A percentile compares a stretch with the other conserved stretches of the same genome.
Conservation (phyloP, 331 rosid genomes). For the Prunus yedoensis region DNA sequence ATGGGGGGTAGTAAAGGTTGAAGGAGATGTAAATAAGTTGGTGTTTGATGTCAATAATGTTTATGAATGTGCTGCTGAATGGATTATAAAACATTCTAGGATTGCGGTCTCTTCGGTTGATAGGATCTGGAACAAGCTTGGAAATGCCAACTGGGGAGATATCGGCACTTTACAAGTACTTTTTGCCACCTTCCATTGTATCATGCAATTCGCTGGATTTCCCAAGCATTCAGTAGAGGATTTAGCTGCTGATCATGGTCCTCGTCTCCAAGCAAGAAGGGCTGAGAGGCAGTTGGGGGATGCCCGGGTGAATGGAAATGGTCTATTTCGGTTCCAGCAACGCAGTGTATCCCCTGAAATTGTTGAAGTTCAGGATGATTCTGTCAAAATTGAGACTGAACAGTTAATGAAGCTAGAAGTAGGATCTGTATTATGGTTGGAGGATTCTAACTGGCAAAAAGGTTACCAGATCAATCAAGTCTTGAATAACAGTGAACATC, state of each 20-base stretch:
- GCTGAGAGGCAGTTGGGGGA: constrained; percentile 80
- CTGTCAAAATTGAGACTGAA: constrained; percentile 53
- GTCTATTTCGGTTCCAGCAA: constrained; percentile 66
- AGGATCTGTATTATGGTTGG: constrained; percentile 79
- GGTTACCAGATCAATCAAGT: constrained; percentile 83
- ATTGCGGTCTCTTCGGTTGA: constrained; percentile 85
- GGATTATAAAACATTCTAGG: constrained; percentile 77
- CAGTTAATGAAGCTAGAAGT: constrained; percentile 78
- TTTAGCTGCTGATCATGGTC: constrained; percentile 95
- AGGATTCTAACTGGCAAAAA: constrained; percentile 81
- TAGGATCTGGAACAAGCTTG: constrained; percentile 95
- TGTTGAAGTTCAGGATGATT: constrained; percentile 88
- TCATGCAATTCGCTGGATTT: constrained; percentile 74
- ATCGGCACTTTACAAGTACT: constrained; percentile 81
- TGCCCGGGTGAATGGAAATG: constrained; percentile 66
- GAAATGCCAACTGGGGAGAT: constrained; percentile 96
- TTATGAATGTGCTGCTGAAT: constrained; percentile 89
- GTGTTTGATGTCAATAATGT: constrained; percentile 77
- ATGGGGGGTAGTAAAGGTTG: constrained; percentile 96
- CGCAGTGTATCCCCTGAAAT: constrained; percentile 81
- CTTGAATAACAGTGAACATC: constrained; percentile 50
- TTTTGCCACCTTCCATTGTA: constrained; percentile 89
- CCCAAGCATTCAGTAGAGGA: constrained; percentile 92
- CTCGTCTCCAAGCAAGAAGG: constrained; percentile 92
- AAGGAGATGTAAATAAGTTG: constrained; percentile 86